Conservation (phyloP, 2,329 filamentous ascomycete genomes). For the Colletotrichum horii region DNA sequence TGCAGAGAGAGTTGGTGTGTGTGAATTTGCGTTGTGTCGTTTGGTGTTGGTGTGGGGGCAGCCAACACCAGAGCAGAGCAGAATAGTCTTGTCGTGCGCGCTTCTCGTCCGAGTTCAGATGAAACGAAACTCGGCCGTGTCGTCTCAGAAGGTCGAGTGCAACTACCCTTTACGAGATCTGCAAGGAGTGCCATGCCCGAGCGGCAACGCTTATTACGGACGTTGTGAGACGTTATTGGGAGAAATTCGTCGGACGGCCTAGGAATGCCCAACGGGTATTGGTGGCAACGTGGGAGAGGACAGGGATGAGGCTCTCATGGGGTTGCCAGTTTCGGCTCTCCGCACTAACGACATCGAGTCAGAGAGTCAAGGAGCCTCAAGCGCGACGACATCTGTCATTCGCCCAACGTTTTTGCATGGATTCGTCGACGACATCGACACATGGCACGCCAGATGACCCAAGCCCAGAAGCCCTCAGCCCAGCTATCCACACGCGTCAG, state of each 20-base stretch:
- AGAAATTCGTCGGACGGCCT: not conserved
- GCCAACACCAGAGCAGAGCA: not conserved
- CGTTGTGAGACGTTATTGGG: not conserved
- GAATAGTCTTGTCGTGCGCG: not conserved
- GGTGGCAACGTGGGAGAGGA: not conserved
- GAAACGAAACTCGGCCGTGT: slow-evolving; percentile 16
- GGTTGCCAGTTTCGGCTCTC: not conserved
- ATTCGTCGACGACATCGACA: not conserved
- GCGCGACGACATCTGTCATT: slow-evolving; percentile 12
- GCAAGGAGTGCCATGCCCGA: slow-evolving; percentile 4
- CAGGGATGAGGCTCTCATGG: slow-evolving; percentile 14
- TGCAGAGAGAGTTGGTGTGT: not conserved
- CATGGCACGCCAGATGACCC: not conserved
- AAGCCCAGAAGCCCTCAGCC: not conserved
- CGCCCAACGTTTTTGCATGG: not conserved
- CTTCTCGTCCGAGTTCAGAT: slow-evolving; percentile 2
- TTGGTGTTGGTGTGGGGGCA: not conserved
- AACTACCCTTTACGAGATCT: not conserved
- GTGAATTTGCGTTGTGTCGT: not conserved
- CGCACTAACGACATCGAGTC: not conserved
- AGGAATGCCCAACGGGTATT: not conserved
- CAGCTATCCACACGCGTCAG: not conserved
- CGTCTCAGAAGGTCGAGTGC: slow-evolving; percentile 8
- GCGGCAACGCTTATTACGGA: not conserved
- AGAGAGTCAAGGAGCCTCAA: not conserved